Conservation (phyloP, 129 eudicot genomes). For the Scalesia atractyloides region DNA sequence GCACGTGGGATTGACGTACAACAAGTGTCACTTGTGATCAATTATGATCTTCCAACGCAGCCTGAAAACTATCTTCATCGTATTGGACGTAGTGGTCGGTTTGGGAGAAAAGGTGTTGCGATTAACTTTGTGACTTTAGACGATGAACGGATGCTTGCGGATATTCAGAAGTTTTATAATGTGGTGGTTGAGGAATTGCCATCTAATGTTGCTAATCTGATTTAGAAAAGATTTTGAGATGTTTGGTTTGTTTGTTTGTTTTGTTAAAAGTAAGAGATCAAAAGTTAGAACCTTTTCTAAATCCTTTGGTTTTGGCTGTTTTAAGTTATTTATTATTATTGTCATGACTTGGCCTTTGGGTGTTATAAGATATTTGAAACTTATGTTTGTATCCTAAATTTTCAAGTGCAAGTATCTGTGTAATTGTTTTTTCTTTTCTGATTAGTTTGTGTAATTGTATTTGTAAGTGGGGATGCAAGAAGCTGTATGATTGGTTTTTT, state of each 20-base stretch:
- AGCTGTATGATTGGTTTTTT: too few relatives aligned
- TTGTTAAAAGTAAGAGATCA: neutral
- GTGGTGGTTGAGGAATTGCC: constrained; percentile 47
- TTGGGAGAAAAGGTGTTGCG: constrained; percentile 53
- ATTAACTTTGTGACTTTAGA: constrained; percentile 46
- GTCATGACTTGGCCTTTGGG: constrained; percentile 16
- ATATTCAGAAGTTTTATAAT: constrained; percentile 45
- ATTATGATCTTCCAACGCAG: constrained; percentile 51
- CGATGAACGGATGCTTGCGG: constrained; percentile 56
- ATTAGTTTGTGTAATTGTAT: neutral
- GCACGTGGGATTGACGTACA: constrained; percentile 56
- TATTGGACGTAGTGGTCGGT: constrained; percentile 58
- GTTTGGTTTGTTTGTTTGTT: neutral
- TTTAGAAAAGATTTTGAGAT: constrained; percentile 26
- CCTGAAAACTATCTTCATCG: constrained; percentile 58
- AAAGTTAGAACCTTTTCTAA: constrained; percentile 24
- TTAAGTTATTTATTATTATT: constrained; percentile 24
- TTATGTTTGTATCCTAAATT: constrained; percentile 30
- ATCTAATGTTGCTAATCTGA: constrained; percentile 48
- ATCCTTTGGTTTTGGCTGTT: constrained; percentile 30
- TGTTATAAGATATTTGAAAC: constrained; percentile 23
- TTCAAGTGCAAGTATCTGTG: constrained; percentile 22
- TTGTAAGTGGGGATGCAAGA: neutral
- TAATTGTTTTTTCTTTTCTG: neutral
- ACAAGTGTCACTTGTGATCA: constrained; percentile 53